phyloP scores from a whole-genome alignment of 352 stramenopile genomes.

The Paralagenidium karlingii region DNA sequence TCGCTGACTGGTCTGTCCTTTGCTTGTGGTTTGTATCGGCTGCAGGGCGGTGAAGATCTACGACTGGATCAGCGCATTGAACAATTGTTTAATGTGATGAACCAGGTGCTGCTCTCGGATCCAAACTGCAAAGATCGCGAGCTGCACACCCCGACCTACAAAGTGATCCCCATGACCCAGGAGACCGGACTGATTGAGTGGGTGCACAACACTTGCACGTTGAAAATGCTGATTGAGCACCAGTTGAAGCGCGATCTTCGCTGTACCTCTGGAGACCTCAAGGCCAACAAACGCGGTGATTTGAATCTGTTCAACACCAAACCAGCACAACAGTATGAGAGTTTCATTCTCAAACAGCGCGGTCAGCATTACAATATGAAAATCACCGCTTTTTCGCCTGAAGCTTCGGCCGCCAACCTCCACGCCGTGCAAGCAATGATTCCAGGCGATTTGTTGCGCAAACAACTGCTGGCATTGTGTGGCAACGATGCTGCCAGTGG shows the following conservation, averaged over 20 bases:
- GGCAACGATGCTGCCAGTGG: constrained; percentile 50
- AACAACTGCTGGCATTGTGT: constrained; percentile 55
- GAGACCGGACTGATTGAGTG: constrained; percentile 80
- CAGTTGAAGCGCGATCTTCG: constrained; percentile 51
- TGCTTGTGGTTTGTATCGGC: too few species aligned
- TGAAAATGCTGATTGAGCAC: constrained; percentile 69
- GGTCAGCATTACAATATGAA: constrained; percentile 57
- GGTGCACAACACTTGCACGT: constrained; percentile 54
- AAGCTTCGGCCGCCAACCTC: constrained; percentile 42
- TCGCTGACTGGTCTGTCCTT: background rate
- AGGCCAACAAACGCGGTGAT: constrained; percentile 56
- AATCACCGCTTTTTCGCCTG: constrained; percentile 28
- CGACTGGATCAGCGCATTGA: constrained; percentile 87
- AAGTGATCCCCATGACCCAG: constrained; percentile 78
- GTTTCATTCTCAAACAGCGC: constrained; percentile 59
- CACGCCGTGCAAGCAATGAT: constrained; percentile 45
- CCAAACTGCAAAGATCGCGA: constrained; percentile 45
- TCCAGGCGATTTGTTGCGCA: constrained; percentile 59
- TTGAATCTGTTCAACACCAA: constrained; percentile 69
- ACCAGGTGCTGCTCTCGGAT: constrained; percentile 65
- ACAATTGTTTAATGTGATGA: constrained; percentile 88
- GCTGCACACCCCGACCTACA: constrained; percentile 66
- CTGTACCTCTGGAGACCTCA: constrained; percentile 33
- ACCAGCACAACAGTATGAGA: constrained; percentile 54
- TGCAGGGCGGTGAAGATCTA: constrained; percentile 86